These are phyloP conservation scores for Fusarium albidum DNA, from an alignment of 2,329 filamentous ascomycete genomes.

Conservation along the genomic window DNA sequence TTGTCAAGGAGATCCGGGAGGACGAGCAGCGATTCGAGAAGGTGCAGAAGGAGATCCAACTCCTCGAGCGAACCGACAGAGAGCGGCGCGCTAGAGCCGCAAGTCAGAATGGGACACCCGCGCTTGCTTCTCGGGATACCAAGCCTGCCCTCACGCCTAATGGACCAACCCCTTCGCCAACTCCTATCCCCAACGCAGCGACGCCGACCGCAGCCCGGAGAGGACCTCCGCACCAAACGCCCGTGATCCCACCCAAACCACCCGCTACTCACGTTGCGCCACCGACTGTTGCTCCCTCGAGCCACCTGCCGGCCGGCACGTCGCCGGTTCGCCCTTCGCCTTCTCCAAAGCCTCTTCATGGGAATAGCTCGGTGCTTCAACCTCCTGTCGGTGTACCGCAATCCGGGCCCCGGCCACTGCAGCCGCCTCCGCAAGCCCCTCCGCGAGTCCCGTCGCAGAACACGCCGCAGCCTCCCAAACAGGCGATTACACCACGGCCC, in stretches of 20 bases:
- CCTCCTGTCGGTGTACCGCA: slow-evolving; percentile 46
- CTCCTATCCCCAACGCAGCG: slow-evolving; percentile 25
- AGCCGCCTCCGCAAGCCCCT: slow-evolving; percentile 38
- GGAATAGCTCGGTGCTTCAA: slow-evolving; percentile 47
- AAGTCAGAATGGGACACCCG: slow-evolving; percentile 45
- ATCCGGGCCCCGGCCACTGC: slow-evolving; percentile 43
- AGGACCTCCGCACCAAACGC: slow-evolving; percentile 43
- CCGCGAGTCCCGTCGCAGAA: too few relatives aligned
- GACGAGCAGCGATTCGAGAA: slow-evolving; percentile 74
- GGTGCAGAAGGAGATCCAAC: slow-evolving; percentile 72
- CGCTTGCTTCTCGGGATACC: slow-evolving; percentile 44
- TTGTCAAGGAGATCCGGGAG: slow-evolving; percentile 74
- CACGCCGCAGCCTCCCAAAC: slow-evolving; percentile 40
- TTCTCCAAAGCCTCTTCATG: slow-evolving; percentile 43
- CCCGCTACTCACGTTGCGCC: slow-evolving; percentile 33
- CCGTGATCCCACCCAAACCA: slow-evolving; percentile 48
- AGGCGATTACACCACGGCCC: slow-evolving; percentile 45
- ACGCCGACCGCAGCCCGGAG: slow-evolving; percentile 38
- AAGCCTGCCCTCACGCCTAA: slow-evolving; percentile 39
- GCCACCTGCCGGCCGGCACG: slow-evolving; percentile 40
- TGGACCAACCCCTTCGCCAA: slow-evolving; percentile 36
- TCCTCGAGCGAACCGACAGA: slow-evolving; percentile 64
- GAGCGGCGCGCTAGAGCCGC: slow-evolving; percentile 49
- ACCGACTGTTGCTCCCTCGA: slow-evolving; percentile 40
- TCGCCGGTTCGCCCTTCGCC: slow-evolving; percentile 41